Evolutionary conservation across 192 early-diverging fungal genomes (phyloP).

Genomic region (Chytriomyces sp.): DNA sequence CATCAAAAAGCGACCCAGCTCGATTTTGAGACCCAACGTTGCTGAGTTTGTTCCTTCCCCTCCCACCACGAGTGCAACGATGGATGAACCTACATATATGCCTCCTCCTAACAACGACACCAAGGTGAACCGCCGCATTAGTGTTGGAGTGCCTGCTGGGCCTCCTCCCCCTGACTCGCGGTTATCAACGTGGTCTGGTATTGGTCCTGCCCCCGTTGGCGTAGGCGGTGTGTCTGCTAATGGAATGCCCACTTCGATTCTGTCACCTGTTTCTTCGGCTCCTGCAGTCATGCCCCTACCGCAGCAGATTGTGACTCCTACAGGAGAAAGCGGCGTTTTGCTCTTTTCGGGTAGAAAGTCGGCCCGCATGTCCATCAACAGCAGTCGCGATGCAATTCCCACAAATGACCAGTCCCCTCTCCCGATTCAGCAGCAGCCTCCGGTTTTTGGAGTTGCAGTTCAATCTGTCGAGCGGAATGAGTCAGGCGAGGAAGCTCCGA

Average conservation of each 20-base stretch:
- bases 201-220: slow-evolving; percentile 14
- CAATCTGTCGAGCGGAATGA: background rate
- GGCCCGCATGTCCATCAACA: slow-evolving; percentile 25
- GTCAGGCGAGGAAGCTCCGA: slow-evolving; percentile 22
- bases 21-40: slow-evolving; percentile 22
- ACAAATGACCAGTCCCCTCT: background rate
- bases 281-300: slow-evolving; percentile 11
- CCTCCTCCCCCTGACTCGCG: slow-evolving; percentile 22
- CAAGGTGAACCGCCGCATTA: slow-evolving; percentile 14
- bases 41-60: slow-evolving; percentile 22
- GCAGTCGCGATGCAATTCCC: no score
- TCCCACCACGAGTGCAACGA: background rate
- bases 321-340: slow-evolving; percentile 37
- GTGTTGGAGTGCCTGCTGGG: slow-evolving; percentile 29
- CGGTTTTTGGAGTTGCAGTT: background rate
- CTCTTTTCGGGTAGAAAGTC: slow-evolving; percentile 45
- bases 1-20: slow-evolving; percentile 22
- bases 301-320: slow-evolving; percentile 15
- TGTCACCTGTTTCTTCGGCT: background rate
- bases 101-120: slow-evolving; percentile 1
- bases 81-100: slow-evolving; percentile 9
- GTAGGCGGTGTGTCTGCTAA: slow-evolving; percentile 22
- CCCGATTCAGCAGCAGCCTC: background rate
- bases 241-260: slow-evolving; percentile 25
- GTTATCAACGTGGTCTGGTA: background rate